Evolutionary conservation across 2,329 filamentous ascomycete species (phyloP), one percentile per base, ranked within the genome.

Genomic region (Colletotrichum lini): DNA sequence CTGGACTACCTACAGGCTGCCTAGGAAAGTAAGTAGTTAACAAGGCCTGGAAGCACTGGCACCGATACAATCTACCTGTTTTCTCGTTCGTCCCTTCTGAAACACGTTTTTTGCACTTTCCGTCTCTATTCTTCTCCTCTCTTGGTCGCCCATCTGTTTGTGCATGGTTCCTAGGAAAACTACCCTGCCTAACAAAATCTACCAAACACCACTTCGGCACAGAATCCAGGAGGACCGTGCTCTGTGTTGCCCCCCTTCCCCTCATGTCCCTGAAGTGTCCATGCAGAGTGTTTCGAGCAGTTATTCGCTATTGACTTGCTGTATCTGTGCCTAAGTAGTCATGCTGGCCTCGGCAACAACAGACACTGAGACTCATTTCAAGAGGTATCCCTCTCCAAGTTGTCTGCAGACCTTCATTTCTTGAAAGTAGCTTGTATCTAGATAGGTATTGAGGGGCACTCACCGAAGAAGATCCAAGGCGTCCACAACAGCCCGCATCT

Each of bases 241-340:
- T 71, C 50, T 44, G 52, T 44, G 44, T 47, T 69, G 65, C 35
- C 35, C 30, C 8, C 35, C 35, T 56, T 67, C 65, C 65, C 69
- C 65, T 72, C 65, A 71, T 47, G 53, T 59, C 65, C 65, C 68
- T 59, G n/a, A 16, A 13, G n/a, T 57, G 69, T 63, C 60, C 49
- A 63, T 63, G 60, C 69, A 69, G 8, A 38, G 52, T 58, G 69
- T 72, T 72, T 72, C 69, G 69, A 69, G 65, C 59, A 69, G 44
- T 26, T 16, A 42, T 42, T 68, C 52, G 42, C 30, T 62, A 18
- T 58, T 47, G 26, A 67, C 26, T 30, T 26, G 38, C 30, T 38
- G 40, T n/a, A n/a, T 23, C 18, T 30, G 16, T 26, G 30, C 26
- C 53, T 45, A 40, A 63, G 12, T 30, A 15, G 38, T 21, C 16